Evolutionary conservation across 805 yeast species (phyloP), one percentile per base, ranked within the genome.

Genomic region (Starmerella vaccinii): DNA sequence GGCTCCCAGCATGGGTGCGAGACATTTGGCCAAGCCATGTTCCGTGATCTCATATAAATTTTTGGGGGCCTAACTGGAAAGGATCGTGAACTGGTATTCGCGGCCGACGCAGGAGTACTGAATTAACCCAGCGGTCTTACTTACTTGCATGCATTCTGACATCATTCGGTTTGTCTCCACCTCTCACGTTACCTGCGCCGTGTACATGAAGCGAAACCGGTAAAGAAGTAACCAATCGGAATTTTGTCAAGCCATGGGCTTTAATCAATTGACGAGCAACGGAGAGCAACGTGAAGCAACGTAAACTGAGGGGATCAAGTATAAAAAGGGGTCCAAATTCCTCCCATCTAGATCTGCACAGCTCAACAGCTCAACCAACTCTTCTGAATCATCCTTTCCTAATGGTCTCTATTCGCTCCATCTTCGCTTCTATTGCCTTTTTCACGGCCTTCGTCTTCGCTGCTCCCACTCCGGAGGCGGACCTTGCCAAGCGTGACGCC

Each of bases 401-500:
- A 38, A 38, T 38, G 42, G 30, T 38, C 15, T 38, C 30, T 13
- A 15, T 38, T 19, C 42, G 42, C 42, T 38, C 42, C 21, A 22
- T 38, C 21, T n/a, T 38, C 42, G n/a, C 42, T 6, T 5, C 30
- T 15, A 15, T 38, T 18, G 7, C 42, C 42, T 38, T 38, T 21
- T 38, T 38, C 42, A 23, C 42, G 29, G 42, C 30, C 21, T 38
- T 38, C 30, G 42, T 21, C 13, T 23, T 21, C 21, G 42, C 42
- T 6, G 42, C 42, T 3, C 42, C 42, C 7, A 24, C 30, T n/a
- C 13, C 42, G 23, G 40, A 37, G 26, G 24, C 30, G 23, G 42
- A 4, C 21, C 30, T 38, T n/a, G 42, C 30, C 19, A 22, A 24
- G 42, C 30, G 30, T n/a, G 42, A 24, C 42, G 5, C 29, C 19